Base-by-base conservation (phyloP, 306 rosid species). In the Dicorynia guianensis region DNA sequence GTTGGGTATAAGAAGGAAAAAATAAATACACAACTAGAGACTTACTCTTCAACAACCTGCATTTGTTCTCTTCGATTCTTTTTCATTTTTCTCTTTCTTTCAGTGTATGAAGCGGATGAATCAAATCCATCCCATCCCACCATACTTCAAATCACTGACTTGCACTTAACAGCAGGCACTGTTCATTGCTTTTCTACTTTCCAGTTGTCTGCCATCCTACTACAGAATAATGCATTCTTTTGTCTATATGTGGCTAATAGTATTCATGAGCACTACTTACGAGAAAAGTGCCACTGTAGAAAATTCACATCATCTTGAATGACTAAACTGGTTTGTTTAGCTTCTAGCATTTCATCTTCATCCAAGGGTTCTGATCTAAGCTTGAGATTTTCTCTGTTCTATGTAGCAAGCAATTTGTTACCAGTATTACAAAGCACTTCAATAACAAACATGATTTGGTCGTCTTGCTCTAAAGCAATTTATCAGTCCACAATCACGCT, bases 301-400 rank as follows among this genome's bases (percentile, higher is more conserved):
- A 72, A 5, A 14, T 20, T 25, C 9, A 36, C 36, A n/a, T 54
- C 38, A 10, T 15, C 63, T 7, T 8, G 11, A 40, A 38, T 6
- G 52, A 58, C 67, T 67, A 18, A 20, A 19, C 13, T n/a, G 10
- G 38, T 67, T 67, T 55, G 34, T 11, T 76, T 66, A 19, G 36
- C 8, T 19, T 4, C 1, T 38, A 38, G 8, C 30, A 25, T 25
- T 25, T 25, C 30, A 25, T 25, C 30, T 38, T 13, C 43, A 15
- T 69, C 40, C 5, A 1, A 18, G 6, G 34, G 39, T 48, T 65
- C 69, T 50, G 81, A 79, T 72, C 64, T 56, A 25, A 20, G 44
- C 57, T 20, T 48, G 33, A 34, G 62, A 17, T 5, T 34, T 30
- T 36, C 74, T 10, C 11, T 53, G 48, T 71, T 13, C 60, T 59